These are phyloP conservation scores for Parastagonospora avenae DNA, from an alignment of 2,329 filamentous ascomycete genomes.

Conservation along the genomic window DNA sequence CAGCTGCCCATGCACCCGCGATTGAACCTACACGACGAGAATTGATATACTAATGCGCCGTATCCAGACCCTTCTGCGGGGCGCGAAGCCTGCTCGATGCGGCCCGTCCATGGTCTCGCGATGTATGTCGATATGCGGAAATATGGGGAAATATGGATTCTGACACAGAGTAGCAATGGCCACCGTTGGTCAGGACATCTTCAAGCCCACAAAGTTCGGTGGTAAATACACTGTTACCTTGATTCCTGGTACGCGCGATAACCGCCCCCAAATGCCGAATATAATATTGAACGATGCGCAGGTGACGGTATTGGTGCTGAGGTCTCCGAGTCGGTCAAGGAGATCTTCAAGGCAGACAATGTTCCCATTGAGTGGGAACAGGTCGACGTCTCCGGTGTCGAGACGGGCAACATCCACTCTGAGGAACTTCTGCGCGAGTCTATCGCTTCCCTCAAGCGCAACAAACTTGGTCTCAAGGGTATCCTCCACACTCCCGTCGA, in stretches of 20 bases:
- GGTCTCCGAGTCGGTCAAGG: constrained; percentile 97
- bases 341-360: constrained; percentile 99
- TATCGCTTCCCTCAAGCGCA: constrained; percentile 92
- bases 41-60: constrained; percentile 29
- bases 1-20: constrained; percentile 16
- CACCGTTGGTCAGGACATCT: constrained; percentile 90
- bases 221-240: constrained; percentile 99
- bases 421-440: constrained; percentile 96
- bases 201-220: constrained; percentile 98
- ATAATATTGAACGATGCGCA: constrained; percentile 42
- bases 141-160: constrained; percentile 4
- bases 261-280: constrained; percentile 11
- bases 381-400: constrained; percentile 91
- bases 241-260: constrained; percentile 75
- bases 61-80: constrained; percentile 61
- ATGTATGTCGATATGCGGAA: constrained; percentile 52
- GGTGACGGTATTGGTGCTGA: constrained; percentile 97
- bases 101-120: constrained; percentile 59
- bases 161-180: constrained; percentile 43
- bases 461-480: constrained; percentile 98
- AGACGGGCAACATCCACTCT: constrained; percentile 81
- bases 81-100: constrained; percentile 55
- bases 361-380: constrained; percentile 99
- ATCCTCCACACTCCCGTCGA: constrained; percentile 98
- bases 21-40: constrained; percentile 25